Evolutionary conservation across 2,329 filamentous ascomycete species (phyloP), one percentile per base, ranked within the genome.

Genomic region (Nothophoma quercina): DNA sequence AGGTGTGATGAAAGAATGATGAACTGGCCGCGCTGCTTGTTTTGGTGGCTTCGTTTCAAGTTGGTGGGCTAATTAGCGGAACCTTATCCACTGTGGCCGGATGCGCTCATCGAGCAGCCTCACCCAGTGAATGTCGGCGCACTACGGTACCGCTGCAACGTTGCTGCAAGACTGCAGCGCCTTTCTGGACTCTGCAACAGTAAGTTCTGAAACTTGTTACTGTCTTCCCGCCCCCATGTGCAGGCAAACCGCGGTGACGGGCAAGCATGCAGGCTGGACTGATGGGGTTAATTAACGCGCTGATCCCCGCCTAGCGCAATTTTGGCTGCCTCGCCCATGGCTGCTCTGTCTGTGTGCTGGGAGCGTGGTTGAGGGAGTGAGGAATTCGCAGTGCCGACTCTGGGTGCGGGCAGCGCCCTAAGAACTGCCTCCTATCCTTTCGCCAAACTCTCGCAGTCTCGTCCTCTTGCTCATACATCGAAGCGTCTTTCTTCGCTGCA

Each of bases 1-100:
- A 15, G 50, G 16, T 29, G 56, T 59, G 62, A 62, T 60, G 54
- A 46, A 41, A 53, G 39, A 36, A 56, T 58, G 56, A 60, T 57
- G 62, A 26, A 30, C 30, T 22, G 22, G 35, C 36, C 40, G 41
- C 39, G 28, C 33, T 32, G 33, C 15, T 34, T 39, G 28, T 13
- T 40, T 38, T 25, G 30, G 34, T 29, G 40, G 48, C 40, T 22
- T 34, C 32, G 50, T 53, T 53, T 53, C 50, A 53, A 35, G 35
- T 21, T 15, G 10, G 39, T 34, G 47, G 47, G 28, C 26, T 39
- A 21, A 32, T 44, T 36, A 43, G 46, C 32, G 46, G 46, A 41
- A 40, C 29, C 22, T 33, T 35, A 18, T 42, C 38, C 38, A 49
- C 38, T 16, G 18, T 29, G 18, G n/a, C n/a, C n/a, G n/a, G 30